These are phyloP conservation scores for Vitis hybrid DNA, from an alignment of 177 flowering plant species.

Conservation along the genomic window DNA sequence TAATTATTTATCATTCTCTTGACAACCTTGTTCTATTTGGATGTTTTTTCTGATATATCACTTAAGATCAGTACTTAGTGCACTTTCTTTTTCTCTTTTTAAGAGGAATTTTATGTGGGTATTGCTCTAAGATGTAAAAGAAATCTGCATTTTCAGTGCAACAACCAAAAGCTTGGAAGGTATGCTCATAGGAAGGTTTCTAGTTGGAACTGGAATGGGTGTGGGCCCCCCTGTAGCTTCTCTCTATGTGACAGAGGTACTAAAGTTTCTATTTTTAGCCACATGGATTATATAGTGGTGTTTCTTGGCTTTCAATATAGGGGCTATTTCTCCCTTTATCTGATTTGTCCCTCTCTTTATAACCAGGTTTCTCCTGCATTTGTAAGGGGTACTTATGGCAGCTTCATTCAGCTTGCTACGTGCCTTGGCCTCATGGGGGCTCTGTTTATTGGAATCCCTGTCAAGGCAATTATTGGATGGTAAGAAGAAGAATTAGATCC, in stretches of 20 bases:
- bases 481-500: constrained; percentile 26
- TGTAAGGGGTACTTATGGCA: constrained; percentile 93
- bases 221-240: constrained; percentile 83
- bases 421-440: constrained; percentile 84
- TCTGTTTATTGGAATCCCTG: constrained; percentile 77
- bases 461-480: constrained; percentile 69
- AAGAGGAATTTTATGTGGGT: neutral
- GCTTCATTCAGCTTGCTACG: constrained; percentile 89
- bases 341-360: neutral
- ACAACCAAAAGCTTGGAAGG: constrained; percentile 53
- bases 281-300: neutral
- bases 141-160: constrained; percentile 53
- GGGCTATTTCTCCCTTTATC: neutral
- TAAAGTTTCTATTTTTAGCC: neutral
- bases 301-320: neutral
- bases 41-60: neutral
- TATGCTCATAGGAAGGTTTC: constrained; percentile 86
- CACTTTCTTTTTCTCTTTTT: neutral
- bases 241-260: constrained; percentile 88
- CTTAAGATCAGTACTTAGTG: neutral
- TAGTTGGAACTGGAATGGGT: constrained; percentile 92
- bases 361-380: constrained; percentile 80
- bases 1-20: too few species aligned
- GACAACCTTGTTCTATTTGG: neutral
- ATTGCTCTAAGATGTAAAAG: neutral